A percentile compares a stretch with the other conserved stretches of the same genome.
Conservation (phyloP, 495 filamentous ascomycete genomes). For the Neurospora sp. region DNA sequence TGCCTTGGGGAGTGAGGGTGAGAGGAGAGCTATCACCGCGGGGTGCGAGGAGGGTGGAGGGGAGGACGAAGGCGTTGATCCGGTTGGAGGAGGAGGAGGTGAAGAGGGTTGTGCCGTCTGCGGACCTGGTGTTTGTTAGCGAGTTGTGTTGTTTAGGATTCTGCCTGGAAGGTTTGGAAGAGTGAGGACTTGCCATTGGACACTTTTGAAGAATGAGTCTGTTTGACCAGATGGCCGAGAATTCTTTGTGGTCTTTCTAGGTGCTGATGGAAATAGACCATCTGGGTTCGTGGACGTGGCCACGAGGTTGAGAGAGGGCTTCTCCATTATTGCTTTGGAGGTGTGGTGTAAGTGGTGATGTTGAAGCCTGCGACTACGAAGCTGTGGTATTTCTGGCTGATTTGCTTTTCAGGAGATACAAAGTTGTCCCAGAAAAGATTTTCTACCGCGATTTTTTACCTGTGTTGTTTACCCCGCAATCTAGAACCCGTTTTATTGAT, state of each 20-base stretch:
- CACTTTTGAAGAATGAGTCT: constrained; percentile 24
- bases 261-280: constrained; percentile 1
- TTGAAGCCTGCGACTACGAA: neutral
- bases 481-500: neutral
- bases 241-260: neutral
- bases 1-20: constrained; percentile 50
- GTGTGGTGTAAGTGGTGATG: neutral
- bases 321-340: constrained; percentile 2
- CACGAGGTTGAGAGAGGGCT: constrained; percentile 15
- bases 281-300: constrained; percentile 10
- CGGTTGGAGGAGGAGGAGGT: constrained; percentile 61
- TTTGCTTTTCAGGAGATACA: neutral
- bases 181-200: constrained; percentile 20
- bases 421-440: neutral
- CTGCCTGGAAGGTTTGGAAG: neutral
- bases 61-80: constrained; percentile 63
- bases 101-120: constrained; percentile 74
- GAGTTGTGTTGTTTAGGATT: neutral
- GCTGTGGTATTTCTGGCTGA: neutral
- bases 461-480: neutral
- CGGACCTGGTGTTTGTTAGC: constrained; percentile 35
- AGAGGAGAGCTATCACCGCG: constrained; percentile 21
- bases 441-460: neutral
- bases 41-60: constrained; percentile 57
- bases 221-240: neutral